These are phyloP conservation scores for Vitis riparia DNA, from an alignment of 164 flowering plant genomes.

Conservation along the genomic window DNA sequence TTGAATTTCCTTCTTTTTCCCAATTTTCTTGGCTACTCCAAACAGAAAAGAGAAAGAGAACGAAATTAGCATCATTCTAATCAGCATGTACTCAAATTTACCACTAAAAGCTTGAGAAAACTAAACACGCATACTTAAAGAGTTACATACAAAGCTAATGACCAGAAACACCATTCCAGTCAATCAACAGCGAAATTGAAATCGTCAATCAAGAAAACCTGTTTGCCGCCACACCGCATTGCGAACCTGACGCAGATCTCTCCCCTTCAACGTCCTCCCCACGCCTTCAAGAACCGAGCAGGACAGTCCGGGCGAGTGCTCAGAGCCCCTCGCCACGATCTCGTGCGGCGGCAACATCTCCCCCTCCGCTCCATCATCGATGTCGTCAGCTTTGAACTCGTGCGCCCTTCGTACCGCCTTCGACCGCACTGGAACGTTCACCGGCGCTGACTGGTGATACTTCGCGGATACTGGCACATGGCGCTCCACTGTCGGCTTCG, in stretches of 20 bases:
- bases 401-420: constrained; percentile 5
- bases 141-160: background rate
- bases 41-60: background rate
- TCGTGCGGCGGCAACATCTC: constrained; percentile 53
- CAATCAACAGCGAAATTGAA: background rate
- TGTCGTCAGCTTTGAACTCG: constrained; percentile 18
- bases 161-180: background rate
- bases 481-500: constrained; percentile 27
- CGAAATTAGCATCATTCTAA: too few species aligned
- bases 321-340: constrained; percentile 36
- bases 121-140: background rate
- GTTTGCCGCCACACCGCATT: constrained; percentile 45
- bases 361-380: constrained; percentile 25
- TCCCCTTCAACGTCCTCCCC: constrained; percentile 54
- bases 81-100: too few species aligned
- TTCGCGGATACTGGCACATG: background rate
- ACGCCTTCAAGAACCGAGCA: constrained; percentile 56
- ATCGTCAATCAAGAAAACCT: constrained; percentile 46
- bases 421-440: constrained; percentile 29
- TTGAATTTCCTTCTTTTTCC: too few species aligned
- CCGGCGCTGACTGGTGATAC: constrained; percentile 23
- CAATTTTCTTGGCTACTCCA: background rate
- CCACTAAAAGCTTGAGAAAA: too few species aligned
- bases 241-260: constrained; percentile 55
- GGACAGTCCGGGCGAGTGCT: constrained; percentile 27